Evolutionary conservation across 192 early-diverging fungal genomes (phyloP), one percentile per base, ranked within the genome.

Genomic region (Diversispora epigaea): DNA sequence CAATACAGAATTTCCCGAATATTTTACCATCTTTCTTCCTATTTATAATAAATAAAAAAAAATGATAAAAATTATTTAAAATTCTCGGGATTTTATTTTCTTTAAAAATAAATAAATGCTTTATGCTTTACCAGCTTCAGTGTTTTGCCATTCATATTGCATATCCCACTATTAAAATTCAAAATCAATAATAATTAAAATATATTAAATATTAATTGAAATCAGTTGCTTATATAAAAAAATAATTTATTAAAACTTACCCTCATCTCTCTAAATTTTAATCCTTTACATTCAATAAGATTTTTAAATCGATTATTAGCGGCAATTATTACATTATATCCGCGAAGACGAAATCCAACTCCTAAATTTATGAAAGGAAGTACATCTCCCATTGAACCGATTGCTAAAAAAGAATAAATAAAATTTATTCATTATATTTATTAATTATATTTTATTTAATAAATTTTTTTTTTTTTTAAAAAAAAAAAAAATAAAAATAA

Each of bases 261-360:
- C 10, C 2, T 47, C 3, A 67, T 49, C 47, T 45, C 45, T n/a
- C 65, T 45, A 43, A 67, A 67, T 67, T 44, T 11, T 9, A 67
- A 67, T 46, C 45, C 40, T 10, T 22, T 67, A 4, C 12, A 41
- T 67, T 47, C 44, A 6, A 67, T 47, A 19, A 67, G 47, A 21
- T 19, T 46, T 5, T 19, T 25, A 67, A 47, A 67, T 22, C 41
- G 17, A 11, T n/a, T 4, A 21, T 45, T 67, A 3, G 65, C 45
- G 10, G 65, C 65, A 47, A 67, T 67, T 10, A 67, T 67, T 9
- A 67, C 65, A 14, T 67, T 67, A 49, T 67, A 44, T 47, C 65
- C 65, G 10, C 45, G 43, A 17, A 8, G 65, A 25, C 45, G 41
- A 67, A 67, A 47, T 7, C 65, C 65, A 0, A 67, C 11, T 47